Base-by-base conservation (phyloP, 2,329 filamentous ascomycete species). In the Colletotrichum lupini region DNA sequence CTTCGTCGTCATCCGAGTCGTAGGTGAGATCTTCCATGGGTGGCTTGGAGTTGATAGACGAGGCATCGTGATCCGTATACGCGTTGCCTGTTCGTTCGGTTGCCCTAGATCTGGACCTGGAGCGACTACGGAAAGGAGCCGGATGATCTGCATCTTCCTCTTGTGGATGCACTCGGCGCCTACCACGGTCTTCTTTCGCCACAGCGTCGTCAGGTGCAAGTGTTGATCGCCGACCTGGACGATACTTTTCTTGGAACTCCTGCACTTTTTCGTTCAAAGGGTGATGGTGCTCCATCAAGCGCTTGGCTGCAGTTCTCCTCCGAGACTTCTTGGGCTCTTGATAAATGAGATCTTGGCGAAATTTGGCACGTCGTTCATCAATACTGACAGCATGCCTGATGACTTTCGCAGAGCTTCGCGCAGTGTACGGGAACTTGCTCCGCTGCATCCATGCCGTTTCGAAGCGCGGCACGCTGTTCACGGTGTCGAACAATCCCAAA, bases 401-500 rank as follows among this genome's bases (percentile, higher is more conserved):
- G 0, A 92, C 88, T 77, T 85, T 87, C 3, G 89, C 89, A 9
- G 85, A 89, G 26, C 86, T 90, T 1, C 87, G 82, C 1, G 88
- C 89, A 0, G 89, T 91, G 78, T 93, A 93, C 0, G 93, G 93
- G 55, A 95, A 95, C 79, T 92, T 94, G 78, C 89, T 94, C 49
- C 94, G 89, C 78, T 94, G 90, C 92, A 96, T 95, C 90, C 92
- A 94, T 0, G 88, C 87, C 2, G 87, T 89, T 81, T 97, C 94
- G 72, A 97, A 97, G 3, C 89, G 87, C 1, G 93, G 93, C 0
- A 95, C 93, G 16, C 92, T 94, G 77, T 95, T 95, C 75, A 96
- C 94, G 0, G 93, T 95, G 77, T 96, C 94, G 75, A 96, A 97
- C 0, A 97, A 86, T 0, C 94, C 94, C 1, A 97, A 85, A 76